Evolutionary conservation across 2,329 filamentous ascomycete genomes (phyloP), one percentile per base, ranked within the genome.

Genomic region (Talaromyces sp.): DNA sequence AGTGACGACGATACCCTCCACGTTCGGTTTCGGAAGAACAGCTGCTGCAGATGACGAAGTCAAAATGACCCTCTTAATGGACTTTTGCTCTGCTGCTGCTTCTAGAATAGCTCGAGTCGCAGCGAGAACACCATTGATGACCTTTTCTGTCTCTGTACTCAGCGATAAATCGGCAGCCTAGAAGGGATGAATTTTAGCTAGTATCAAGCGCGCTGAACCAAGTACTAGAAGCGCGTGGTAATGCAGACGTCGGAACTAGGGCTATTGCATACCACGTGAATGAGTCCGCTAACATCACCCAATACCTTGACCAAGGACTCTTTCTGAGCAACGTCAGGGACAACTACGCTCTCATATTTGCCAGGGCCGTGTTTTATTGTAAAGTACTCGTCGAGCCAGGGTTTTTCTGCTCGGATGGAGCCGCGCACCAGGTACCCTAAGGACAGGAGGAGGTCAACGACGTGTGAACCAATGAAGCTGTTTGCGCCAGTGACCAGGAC

Each of bases 401-500:
- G 62, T 2, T 69, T 67, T 50, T 74, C 71, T 40, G 7, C 18
- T 28, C 79, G 73, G n/a, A 76, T 73, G 6, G 78, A 79, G 25
- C 78, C 77, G n/a, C 78, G 74, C n/a, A 81, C 77, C n/a, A 68
- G 68, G 66, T 72, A 80, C 25, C 77, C 77, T 1, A 68, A 67
- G 4, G 72, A 61, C n/a, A 81, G 72, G 31, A 81, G 70, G 33
- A 76, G 69, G 28, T 76, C 67, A 25, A 69, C 68, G n/a, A 78
- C 68, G 50, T 81, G 75, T 28, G 72, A 72, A 46, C 70, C 79
- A 25, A 81, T 69, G 65, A 76, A 79, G 48, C 79, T 78, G 23
- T 72, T 80, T 1, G 70, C 75, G 12, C 79, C 79, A 0, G 77
- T 80, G 39, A 82, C 72, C 7, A 60, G 40, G 14, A 52, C 46